Percentiles rank a stretch among this genome's conserved stretches.
phyloP scores from a whole-genome alignment of 805 yeast species.

The Wickerhamiella cacticola region DNA sequence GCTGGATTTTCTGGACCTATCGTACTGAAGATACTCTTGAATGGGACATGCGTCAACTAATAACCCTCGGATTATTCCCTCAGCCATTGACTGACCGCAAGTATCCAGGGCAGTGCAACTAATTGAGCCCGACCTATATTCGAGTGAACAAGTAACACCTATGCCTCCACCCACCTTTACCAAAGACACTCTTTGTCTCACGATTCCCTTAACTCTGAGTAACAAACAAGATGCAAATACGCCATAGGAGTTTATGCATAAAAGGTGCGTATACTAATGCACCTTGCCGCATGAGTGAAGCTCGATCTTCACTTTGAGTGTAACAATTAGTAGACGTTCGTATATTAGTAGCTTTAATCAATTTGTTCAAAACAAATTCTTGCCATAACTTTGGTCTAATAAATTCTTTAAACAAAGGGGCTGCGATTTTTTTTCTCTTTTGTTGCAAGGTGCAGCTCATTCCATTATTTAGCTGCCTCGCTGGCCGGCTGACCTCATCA shows the following conservation, averaged over 20 bases:
- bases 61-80: constrained; percentile 58
- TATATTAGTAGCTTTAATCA: no score
- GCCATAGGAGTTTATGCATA: no score
- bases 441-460: background rate
- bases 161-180: no score
- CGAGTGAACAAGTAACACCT: background rate
- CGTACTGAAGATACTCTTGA: constrained; percentile 70
- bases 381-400: background rate
- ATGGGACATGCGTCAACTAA: constrained; percentile 65
- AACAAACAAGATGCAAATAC: no score
- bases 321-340: no score
- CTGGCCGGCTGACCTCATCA: constrained; percentile 4
- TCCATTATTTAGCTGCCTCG: background rate
- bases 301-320: no score
- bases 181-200: background rate
- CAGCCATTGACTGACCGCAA: constrained; percentile 58
- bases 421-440: background rate
- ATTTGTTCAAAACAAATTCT: no score
- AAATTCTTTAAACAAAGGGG: background rate
- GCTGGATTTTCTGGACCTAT: constrained; percentile 91
- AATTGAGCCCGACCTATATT: constrained; percentile 12
- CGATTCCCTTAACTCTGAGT: no score
- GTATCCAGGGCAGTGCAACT: constrained; percentile 54
- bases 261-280: no score
- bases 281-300: no score